phyloP scores from a whole-genome alignment of 2,329 filamentous ascomycete genomes.

The Neonectria punicea region DNA sequence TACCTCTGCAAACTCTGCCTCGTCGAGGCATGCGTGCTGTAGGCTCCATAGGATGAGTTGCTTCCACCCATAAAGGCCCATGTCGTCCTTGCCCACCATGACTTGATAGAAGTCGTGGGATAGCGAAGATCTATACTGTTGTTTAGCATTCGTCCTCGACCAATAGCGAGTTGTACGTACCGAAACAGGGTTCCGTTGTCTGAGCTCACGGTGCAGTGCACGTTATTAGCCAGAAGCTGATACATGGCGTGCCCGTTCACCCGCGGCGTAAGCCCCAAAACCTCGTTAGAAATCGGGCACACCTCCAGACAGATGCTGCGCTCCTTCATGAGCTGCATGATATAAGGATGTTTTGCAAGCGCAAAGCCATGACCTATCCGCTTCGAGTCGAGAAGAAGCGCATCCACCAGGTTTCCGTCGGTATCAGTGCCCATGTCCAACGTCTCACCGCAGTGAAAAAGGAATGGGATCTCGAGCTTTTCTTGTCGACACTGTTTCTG shows the following conservation, averaged over 20 bases:
- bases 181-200: constrained; percentile 80
- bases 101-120: constrained; percentile 83
- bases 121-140: constrained; percentile 67
- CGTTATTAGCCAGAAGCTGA: constrained; percentile 73
- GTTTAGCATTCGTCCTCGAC: background rate
- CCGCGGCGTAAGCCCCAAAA: constrained; percentile 74
- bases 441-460: constrained; percentile 83
- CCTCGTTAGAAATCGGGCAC: constrained; percentile 82
- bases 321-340: constrained; percentile 73
- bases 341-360: constrained; percentile 70
- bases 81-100: constrained; percentile 73
- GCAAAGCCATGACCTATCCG: constrained; percentile 81
- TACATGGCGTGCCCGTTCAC: constrained; percentile 75
- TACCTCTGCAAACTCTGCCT: constrained; percentile 52
- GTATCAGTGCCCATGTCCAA: constrained; percentile 71
- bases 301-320: constrained; percentile 77
- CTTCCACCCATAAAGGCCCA: constrained; percentile 77
- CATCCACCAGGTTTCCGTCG: constrained; percentile 76
- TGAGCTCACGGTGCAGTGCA: constrained; percentile 79
- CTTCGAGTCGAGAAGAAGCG: constrained; percentile 71
- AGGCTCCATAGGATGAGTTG: constrained; percentile 73
- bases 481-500: constrained; percentile 59
- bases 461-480: constrained; percentile 71
- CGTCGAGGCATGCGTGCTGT: constrained; percentile 65
- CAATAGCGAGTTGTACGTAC: constrained; percentile 50